Conservation (phyloP, 2,329 filamentous ascomycete genomes). For the Celoporthe dispersa region DNA sequence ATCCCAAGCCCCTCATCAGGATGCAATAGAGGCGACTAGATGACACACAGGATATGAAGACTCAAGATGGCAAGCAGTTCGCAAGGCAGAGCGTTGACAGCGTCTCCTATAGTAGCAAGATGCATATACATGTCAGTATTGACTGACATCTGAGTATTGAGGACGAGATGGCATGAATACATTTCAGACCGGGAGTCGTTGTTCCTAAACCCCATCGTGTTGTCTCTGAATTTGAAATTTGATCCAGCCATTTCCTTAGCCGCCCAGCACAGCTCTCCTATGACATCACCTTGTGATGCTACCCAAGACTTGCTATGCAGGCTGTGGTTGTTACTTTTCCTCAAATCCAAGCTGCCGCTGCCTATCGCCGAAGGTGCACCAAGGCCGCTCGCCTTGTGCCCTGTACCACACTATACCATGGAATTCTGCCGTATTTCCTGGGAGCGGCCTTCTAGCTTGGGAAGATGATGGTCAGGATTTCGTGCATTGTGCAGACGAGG, state of each 20-base stretch:
- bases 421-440: not conserved
- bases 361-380: not conserved
- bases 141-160: not conserved
- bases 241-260: not conserved
- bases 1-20: not conserved
- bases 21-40: not conserved
- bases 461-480: not conserved
- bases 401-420: not conserved
- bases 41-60: not conserved
- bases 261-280: constrained; percentile 1
- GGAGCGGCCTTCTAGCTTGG: not conserved
- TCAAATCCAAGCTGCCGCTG: not conserved
- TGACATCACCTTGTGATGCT: constrained; percentile 10
- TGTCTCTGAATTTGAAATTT: not conserved
- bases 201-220: not conserved
- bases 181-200: not conserved
- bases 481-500: not conserved
- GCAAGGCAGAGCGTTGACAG: not conserved
- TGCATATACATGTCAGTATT: not conserved
- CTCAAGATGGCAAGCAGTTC: not conserved
- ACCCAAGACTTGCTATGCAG: not conserved
- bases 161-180: not conserved
- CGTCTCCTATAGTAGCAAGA: not conserved
- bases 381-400: not conserved
- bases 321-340: not conserved